These are phyloP conservation scores for Moesziomyces sp. DNA, from an alignment of 1,284 basidiomycete species.

Conservation along the genomic window DNA sequence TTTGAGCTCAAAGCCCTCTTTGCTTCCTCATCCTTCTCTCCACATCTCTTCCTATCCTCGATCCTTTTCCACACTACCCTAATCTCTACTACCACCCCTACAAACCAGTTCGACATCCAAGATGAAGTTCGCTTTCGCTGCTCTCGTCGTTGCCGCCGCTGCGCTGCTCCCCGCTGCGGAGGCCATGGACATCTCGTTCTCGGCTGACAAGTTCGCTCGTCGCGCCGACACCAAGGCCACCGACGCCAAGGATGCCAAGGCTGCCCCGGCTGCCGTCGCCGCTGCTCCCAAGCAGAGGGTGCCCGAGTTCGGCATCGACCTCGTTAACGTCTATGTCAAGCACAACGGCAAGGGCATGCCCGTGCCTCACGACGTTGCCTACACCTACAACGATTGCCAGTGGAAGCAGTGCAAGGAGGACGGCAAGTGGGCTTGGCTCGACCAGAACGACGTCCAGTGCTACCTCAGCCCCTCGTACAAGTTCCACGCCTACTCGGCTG, in stretches of 20 bases:
- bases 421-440: conserved; percentile 12
- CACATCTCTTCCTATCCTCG: not conserved
- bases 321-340: conserved; percentile 17
- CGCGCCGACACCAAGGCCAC: conserved; percentile 5
- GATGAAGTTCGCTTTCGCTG: conserved; percentile 36
- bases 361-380: conserved; percentile 15
- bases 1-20: not conserved
- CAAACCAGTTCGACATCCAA: conserved; percentile 5
- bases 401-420: conserved; percentile 13
- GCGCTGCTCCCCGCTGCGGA: conserved; percentile 30
- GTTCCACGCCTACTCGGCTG: conserved; percentile 30
- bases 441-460: conserved; percentile 36
- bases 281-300: not conserved
- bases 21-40: not conserved
- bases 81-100: not conserved
- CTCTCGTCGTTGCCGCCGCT: conserved; percentile 26
- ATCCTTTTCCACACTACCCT: not conserved
- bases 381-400: conserved; percentile 18
- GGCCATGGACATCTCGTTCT: conserved; percentile 23
- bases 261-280: not conserved
- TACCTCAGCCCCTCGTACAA: conserved; percentile 34
- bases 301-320: conserved; percentile 16
- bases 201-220: conserved; percentile 22
- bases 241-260: too few species aligned
- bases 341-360: conserved; percentile 14